phyloP scores from a whole-genome alignment of 495 filamentous ascomycete genomes.

The Lophiostoma macrostomum region DNA sequence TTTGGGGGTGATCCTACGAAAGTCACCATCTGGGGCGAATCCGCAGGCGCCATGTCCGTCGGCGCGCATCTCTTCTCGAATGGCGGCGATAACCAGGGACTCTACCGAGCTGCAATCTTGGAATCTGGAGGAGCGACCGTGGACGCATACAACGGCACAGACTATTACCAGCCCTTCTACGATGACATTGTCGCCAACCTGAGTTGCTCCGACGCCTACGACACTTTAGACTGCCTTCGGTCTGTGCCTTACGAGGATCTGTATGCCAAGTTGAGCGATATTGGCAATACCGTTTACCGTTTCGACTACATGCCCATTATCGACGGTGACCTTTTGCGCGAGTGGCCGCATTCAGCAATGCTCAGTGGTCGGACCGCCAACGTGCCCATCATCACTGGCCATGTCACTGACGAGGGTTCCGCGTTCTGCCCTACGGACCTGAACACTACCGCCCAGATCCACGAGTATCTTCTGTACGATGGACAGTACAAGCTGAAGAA shows the following conservation, averaged over 20 bases:
- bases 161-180: constrained; percentile 60
- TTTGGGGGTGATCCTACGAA: constrained; percentile 40
- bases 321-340: constrained; percentile 40
- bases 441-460: constrained; percentile 52
- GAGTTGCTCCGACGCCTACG: constrained; percentile 52
- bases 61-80: constrained; percentile 39
- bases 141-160: constrained; percentile 47
- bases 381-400: constrained; percentile 19
- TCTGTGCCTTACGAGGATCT: constrained; percentile 49
- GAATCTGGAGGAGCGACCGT: constrained; percentile 56
- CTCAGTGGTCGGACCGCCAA: constrained; percentile 32
- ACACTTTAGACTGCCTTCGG: constrained; percentile 63
- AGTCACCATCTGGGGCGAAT: constrained; percentile 38
- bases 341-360: constrained; percentile 41
- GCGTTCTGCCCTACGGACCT: constrained; percentile 59
- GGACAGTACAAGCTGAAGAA: constrained; percentile 37
- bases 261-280: constrained; percentile 42
- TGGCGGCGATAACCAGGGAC: constrained; percentile 9
- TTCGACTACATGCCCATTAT: constrained; percentile 58
- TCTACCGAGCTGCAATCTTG: constrained; percentile 70
- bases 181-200: constrained; percentile 53
- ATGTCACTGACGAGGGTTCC: constrained; percentile 39
- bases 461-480: constrained; percentile 38
- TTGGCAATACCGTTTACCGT: too few species aligned
- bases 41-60: constrained; percentile 54